Evolutionary conservation across 192 early-diverging fungal species (phyloP).

Genomic region (Thamnidium elegans): DNA sequence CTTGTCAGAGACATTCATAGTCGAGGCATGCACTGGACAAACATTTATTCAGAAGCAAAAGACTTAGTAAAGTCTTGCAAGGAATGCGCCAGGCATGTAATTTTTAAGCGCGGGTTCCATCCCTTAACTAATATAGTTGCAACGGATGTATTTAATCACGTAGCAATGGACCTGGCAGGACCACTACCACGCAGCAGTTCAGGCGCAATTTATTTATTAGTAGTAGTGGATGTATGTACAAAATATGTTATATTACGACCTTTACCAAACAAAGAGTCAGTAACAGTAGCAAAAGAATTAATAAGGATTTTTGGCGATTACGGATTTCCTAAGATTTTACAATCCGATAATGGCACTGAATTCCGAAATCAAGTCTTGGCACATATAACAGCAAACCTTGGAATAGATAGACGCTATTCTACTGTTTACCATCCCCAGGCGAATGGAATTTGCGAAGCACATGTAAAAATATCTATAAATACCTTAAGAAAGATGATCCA

Average conservation of each 20-base stretch:
- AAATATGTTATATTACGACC: conserved; percentile 24
- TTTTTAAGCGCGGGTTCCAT: neutral
- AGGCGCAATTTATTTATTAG: neutral
- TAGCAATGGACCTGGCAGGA: neutral
- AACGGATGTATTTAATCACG: neutral
- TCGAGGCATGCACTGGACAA: neutral
- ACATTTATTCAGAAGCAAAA: neutral
- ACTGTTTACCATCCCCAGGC: conserved; percentile 43
- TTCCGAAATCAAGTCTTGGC: conserved; percentile 34
- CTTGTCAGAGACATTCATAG: neutral
- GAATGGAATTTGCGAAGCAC: conserved; percentile 44
- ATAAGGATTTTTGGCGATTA: conserved; percentile 26
- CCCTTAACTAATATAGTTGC: neutral
- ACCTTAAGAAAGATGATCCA: conserved; percentile 32
- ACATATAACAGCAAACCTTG: conserved; percentile 8
- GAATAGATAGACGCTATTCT: conserved; percentile 31
- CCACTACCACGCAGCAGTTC: neutral
- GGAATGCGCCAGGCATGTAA: neutral
- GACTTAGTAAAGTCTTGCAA: neutral
- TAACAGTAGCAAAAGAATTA: conserved; percentile 6
- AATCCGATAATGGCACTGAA: conserved; percentile 45
- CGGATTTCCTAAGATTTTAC: conserved; percentile 34
- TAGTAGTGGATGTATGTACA: conserved; percentile 39
- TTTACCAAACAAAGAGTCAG: conserved; percentile 13
- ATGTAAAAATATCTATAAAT: conserved; percentile 23